Evolutionary conservation across 805 yeast genomes (phyloP).

Genomic region (Pichia kluyveri): DNA sequence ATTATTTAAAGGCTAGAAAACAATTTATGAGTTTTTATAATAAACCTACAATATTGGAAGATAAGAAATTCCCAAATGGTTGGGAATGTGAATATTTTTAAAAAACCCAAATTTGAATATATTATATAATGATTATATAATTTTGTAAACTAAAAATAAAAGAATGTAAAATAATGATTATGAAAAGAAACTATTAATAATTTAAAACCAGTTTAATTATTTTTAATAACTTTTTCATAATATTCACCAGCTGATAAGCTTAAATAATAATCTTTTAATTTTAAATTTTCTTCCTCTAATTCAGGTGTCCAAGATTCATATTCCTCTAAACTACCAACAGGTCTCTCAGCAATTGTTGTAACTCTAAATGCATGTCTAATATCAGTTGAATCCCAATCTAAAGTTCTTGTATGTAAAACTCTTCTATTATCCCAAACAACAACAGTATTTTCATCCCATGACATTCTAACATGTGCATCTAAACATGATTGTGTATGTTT

Average conservation of each 20-base stretch:
- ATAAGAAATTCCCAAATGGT: background rate
- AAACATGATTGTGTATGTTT: constrained; percentile 40
- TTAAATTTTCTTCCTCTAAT: constrained; percentile 12
- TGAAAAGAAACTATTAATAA: background rate
- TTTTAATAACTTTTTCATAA: constrained; percentile 5
- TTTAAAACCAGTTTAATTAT: background rate
- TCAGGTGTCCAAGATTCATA: constrained; percentile 25
- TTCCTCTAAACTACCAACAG: constrained; percentile 29
- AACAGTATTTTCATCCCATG: constrained; percentile 62
- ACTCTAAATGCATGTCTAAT: constrained; percentile 67
- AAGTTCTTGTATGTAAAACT: constrained; percentile 58
- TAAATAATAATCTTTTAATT: constrained; percentile 9
- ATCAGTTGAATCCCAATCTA: constrained; percentile 60
- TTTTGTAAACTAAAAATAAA: background rate
- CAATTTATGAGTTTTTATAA: constrained; percentile 15
- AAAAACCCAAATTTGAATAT: too few relatives aligned
- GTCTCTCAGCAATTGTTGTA: constrained; percentile 69
- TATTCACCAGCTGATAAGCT: constrained; percentile 15
- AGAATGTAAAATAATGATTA: background rate
- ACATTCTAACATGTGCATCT: constrained; percentile 61
- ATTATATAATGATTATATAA: background rate
- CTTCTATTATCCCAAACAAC: constrained; percentile 76
- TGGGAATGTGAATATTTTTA: constrained; percentile 11
- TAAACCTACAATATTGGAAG: background rate
- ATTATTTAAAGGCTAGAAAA: constrained; percentile 20